Base-by-base conservation (phyloP, 129 eudicot genomes). In the Escallonia herrerae region DNA sequence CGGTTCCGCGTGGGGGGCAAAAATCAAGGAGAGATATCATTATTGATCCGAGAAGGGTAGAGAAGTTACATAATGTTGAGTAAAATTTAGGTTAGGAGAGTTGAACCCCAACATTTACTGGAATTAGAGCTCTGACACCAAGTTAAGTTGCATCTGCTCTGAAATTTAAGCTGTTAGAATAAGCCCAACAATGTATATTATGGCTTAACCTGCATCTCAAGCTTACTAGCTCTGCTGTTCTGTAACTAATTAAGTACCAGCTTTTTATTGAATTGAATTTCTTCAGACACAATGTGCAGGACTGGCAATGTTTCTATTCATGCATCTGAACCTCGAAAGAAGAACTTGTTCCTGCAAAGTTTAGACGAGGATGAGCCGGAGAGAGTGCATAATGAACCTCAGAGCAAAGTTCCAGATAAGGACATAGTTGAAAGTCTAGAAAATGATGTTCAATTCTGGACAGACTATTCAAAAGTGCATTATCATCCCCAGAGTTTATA, bases 401-500 rank as follows among this genome's bases (percentile, higher is more conserved):
- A 67, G 65, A 60, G 58, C 51, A 95, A 81, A 62, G 74, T 79
- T 62, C 76, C 63, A 58, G 90, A 86, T 60, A 78, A 86, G 69
- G 95, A 93, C 63, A 76, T 89, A 48, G 89, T 84, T 63, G 80
- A 86, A n/a, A 74, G 73, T 67, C 83, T 93, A n/a, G 98, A 89
- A 66, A 81, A 80, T 15, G 73, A 64, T 37, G 96, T 93, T 44
- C 81, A 83, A 1, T 89, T 65, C 79, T 93, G 98, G 98, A 83
- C 98, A 54, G 98, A 89, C 78, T 89, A 54, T 77, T 89, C 95
- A 65, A 93, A 93, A 82, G 91, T 89, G 69, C 98, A 93, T 69
- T 93, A 79, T 74, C 96, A 93, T 73, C 98, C 98, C 5, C 89
- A 81, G 75, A 93, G 95, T 86, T 68, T 89, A 56, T 93, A 88